Evolutionary conservation across 306 rosid genomes (phyloP), one percentile per base, ranked within the genome.

Genomic region (Morella rubra): DNA sequence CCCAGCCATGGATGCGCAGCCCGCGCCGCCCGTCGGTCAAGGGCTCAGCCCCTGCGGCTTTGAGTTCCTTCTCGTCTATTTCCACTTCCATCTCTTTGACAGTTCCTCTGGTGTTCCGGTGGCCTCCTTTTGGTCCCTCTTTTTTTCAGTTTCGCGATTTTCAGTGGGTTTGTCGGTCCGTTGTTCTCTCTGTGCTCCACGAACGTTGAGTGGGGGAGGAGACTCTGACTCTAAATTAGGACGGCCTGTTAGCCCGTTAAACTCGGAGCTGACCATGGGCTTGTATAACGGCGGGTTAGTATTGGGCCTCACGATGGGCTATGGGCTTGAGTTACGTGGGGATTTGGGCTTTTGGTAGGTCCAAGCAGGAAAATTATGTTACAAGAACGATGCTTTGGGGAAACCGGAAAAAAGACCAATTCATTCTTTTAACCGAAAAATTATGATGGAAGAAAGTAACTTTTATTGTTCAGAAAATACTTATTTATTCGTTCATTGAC

Each of bases 41-140:
- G 77, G 83, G 77, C 83, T 86, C 92, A 1, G 97, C 96, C 45
- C 97, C 93, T 83, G 99, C 92, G 61, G 97, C 92, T 75, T 95
- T 89, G 82, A 95, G 81, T 76, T 87, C 92, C 46, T 90, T 89
- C 55, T 89, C 92, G 80, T 90, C 92, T 11, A 80, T 79, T 74
- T 85, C 86, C 65, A 84, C 89, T 77, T 90, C 99, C 99, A 90
- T 90, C 68, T 11, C 66, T 41, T 55, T 47, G n/a, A 51, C 9
- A n/a, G 41, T 46, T 22, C 49, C 51, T 72, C 22, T 49, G 74
- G 60, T 55, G 3, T 32, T 32, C 37, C 37, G 3, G 37, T 32
- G 37, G 3, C 37, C 37, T 3, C 37, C 37, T 32, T 32, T 32
- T 3, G 37, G 37, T 32, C 0, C 37, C 37, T 32, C 37, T 32